Evolutionary conservation across 2,329 filamentous ascomycete species (phyloP), one percentile per base, ranked within the genome.

Genomic region (Fusarium sp.): DNA sequence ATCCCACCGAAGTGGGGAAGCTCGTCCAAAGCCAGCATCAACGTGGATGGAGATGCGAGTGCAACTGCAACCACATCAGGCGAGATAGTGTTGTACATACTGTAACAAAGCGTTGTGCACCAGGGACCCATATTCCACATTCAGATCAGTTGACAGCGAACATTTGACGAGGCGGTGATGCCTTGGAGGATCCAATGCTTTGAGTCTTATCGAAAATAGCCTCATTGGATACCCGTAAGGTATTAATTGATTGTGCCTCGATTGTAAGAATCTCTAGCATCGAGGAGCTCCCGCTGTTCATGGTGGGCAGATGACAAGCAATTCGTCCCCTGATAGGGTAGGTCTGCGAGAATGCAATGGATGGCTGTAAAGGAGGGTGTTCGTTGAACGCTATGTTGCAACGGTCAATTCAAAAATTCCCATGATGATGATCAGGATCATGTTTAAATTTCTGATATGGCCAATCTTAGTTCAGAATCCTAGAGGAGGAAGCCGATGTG

Each of bases 381-480:
- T 35, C n/a, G 45, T 63, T 54, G 33, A n/a, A 47, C 53, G 41
- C 56, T 61, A 53, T 47, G 35, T 50, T 41, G 54, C 42, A 72
- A 70, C 54, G 53, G 61, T 41, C 44, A 68, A 70, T 62, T 58
- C 33, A 35, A 15, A 69, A 64, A 65, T 59, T 39, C 62, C 45
- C 70, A 75, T 71, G 63, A 67, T 68, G 70, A 58, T 63, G 70
- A 65, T 63, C 41, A 27, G 44, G 64, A 46, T 71, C 59, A 68
- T 71, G 36, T 47, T 62, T 50, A 35, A 44, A 49, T 61, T 60
- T 64, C 33, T 47, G 29, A n/a, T 25, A 52, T 25, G 31, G 50
- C 66, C 41, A 46, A 58, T 47, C 61, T 33, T 7, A 59, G 25
- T n/a, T 22, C 3, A 31, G 54, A 17, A 14, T 44, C 12, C 13